Evolutionary conservation across 2,329 filamentous ascomycete genomes (phyloP).

Genomic region (Fusarium sterilihyphosum): DNA sequence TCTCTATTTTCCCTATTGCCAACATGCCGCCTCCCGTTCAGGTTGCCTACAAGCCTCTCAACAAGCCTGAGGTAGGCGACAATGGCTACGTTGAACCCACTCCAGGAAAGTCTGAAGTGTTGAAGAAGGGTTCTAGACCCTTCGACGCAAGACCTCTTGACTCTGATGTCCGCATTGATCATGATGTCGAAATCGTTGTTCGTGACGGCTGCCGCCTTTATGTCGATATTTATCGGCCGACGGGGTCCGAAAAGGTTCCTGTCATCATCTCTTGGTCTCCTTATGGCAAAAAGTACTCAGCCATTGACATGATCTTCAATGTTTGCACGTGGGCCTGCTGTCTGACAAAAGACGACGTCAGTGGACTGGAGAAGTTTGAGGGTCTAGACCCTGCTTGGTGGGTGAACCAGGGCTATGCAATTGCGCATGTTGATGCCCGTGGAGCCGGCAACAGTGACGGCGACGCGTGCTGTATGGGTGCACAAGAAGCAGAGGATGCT

Average conservation of each 20-base stretch:
- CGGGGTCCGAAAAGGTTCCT: slow-evolving; percentile 5
- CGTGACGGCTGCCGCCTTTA: slow-evolving; percentile 37
- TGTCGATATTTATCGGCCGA: slow-evolving; percentile 15
- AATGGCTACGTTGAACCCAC: slow-evolving; percentile 34
- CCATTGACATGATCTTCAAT: slow-evolving; percentile 33
- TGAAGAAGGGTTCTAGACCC: slow-evolving; percentile 31
- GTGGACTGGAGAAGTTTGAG: slow-evolving; percentile 26
- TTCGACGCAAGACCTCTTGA: slow-evolving; percentile 33
- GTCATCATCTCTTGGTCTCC: slow-evolving; percentile 36
- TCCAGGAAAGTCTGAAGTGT: slow-evolving; percentile 31
- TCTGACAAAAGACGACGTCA: slow-evolving; percentile 18
- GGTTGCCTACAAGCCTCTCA: slow-evolving; percentile 38
- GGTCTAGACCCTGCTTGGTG: slow-evolving; percentile 25
- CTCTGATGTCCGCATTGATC: slow-evolving; percentile 36
- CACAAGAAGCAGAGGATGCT: slow-evolving; percentile 36
- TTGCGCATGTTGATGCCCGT: slow-evolving; percentile 13
- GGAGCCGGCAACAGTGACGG: slow-evolving; percentile 3
- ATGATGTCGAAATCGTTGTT: slow-evolving; percentile 35
- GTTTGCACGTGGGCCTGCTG: slow-evolving; percentile 32
- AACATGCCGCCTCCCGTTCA: slow-evolving; percentile 36
- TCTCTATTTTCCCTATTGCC: too few species aligned
- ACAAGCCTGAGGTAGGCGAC: slow-evolving; percentile 30
- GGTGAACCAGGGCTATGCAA: slow-evolving; percentile 22
- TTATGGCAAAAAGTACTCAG: slow-evolving; percentile 37
- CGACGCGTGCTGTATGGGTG: slow-evolving; percentile 25